Conservation (phyloP, 441 rosid species). For the Jatropha multifida region DNA sequence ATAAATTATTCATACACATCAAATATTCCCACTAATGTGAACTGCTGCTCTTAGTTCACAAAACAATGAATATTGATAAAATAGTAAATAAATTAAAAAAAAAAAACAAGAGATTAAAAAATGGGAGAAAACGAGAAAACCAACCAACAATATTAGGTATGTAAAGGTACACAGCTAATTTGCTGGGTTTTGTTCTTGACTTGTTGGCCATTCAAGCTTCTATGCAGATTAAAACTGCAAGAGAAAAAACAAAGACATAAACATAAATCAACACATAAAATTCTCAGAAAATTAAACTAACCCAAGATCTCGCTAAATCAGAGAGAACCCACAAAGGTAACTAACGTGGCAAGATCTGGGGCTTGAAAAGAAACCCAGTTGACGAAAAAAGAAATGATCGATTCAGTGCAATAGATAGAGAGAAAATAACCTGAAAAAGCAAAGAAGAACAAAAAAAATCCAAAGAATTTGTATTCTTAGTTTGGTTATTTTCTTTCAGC, state of each 20-base stretch:
- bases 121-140: slow-evolving; percentile 4
- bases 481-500: not conserved
- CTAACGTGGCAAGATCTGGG: not conserved
- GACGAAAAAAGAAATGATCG: not conserved
- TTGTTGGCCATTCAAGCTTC: slow-evolving; percentile 53
- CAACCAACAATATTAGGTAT: slow-evolving; percentile 86
- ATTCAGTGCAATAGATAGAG: not conserved
- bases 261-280: not conserved
- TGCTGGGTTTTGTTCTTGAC: slow-evolving; percentile 49
- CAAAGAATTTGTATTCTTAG: not conserved
- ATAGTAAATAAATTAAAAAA: not conserved
- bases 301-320: not conserved
- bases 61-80: not conserved
- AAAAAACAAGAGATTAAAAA: not conserved
- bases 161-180: slow-evolving; percentile 71
- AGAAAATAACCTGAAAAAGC: not conserved
- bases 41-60: not conserved
- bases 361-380: not conserved
- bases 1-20: not conserved
- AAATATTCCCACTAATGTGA: not conserved
- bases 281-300: not conserved
- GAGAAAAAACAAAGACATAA: not conserved
- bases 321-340: not conserved
- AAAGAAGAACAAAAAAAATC: not conserved
- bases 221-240: slow-evolving; percentile 28